Base-by-base conservation (phyloP, 139 green algal species). In the Yamagishiella unicocca region DNA sequence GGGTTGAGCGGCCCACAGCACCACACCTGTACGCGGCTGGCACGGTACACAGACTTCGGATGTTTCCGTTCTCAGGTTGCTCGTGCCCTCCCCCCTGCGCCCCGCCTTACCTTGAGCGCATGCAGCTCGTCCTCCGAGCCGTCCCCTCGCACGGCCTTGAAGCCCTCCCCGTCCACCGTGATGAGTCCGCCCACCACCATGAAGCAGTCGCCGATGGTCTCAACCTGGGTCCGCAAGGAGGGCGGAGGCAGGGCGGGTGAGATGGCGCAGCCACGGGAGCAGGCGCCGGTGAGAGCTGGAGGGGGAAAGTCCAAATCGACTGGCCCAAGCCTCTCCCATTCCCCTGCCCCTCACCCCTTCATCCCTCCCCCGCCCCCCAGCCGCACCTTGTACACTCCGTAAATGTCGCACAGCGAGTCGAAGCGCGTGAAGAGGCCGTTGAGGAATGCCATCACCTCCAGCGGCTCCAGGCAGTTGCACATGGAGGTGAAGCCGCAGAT, bases 121-220 rank as follows among this genome's bases (percentile, higher is more conserved):
- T 88, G 82, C 67, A 88, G 55, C 33, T 14, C 46, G 46, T 88
- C 67, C 45, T 81, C 45, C 7, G 37, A 50, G 55, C 77, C 82
- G 31, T 82, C 40, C 7, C 54, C 50, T 2, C 71, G 82, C 64
- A 88, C 78, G 27, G 58, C 58, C 58, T 38, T 73, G 78, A 84
- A 84, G 78, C 78, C 78, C 38, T 84, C 78, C 27, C 40, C 55
- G 37, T 86, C 62, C 42, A 55, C 38, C 14, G 80, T 86, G 40
- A 76, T 86, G 6, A 86, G 62, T 3, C 80, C 64, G 4, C 80
- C 64, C n/a, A 55, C 64, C 40, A 55, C 80, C 90, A 93, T 91
- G 88, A 90, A 92, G 90, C 88, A 93, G 66, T 93, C 90, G 9
- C 90, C 90, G n/a, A 93, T 90, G 24, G 89, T 94, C 81, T 93